Base-by-base conservation (phyloP, 1,284 basidiomycete genomes). In the Porphyrellus sp. region DNA sequence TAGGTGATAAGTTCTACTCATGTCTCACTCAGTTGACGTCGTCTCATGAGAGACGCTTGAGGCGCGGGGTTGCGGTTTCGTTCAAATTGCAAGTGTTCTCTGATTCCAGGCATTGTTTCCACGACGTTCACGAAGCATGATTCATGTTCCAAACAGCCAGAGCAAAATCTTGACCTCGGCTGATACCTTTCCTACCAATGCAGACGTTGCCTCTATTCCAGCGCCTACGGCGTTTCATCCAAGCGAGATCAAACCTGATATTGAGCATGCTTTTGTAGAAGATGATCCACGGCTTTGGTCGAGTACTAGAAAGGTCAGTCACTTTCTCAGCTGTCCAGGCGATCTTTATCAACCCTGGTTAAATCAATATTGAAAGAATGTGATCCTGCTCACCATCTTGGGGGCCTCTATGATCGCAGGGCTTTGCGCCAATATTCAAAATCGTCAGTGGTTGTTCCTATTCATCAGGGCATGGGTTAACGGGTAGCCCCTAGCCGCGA, bases 241-340 rank as follows among this genome's bases (percentile, higher is more conserved):
- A 18, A 28, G 31, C 9, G 28, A 35, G 5, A 31, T 37, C 38
- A 55, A 64, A 41, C 54, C 46, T 24, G 85, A 88, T 62, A 86
- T 88, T 46, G 85, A 89, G 62, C 85, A 87, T 65, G 74, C 77
- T 11, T 20, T 23, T 71, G 91, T 93, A 5, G 72, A 77, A 3
- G 80, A 93, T 63, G 92, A 94, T 70, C 92, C 92, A 4, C 75
- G 91, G 35, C 63, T 75, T 52, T 94, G 92, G 92, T 81, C 82
- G 1, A 56, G 67, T 18, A 54, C 73, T 37, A 81, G 84, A 61
- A 94, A 94, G 78, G 84, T 84, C 27, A 16, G 61, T 59, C 41
- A 28, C 23, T 21, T 25, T 25, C 39, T 13, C 23, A 2, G 23
- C 5, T 5, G 15, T 38, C 16, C 13, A 15, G 31, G 15, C 15